Percentiles rank a stretch among this genome's conserved stretches.
These are phyloP conservation scores for Ehretia macrophylla DNA, from an alignment of 257 asterid species.

Conservation along the genomic window DNA sequence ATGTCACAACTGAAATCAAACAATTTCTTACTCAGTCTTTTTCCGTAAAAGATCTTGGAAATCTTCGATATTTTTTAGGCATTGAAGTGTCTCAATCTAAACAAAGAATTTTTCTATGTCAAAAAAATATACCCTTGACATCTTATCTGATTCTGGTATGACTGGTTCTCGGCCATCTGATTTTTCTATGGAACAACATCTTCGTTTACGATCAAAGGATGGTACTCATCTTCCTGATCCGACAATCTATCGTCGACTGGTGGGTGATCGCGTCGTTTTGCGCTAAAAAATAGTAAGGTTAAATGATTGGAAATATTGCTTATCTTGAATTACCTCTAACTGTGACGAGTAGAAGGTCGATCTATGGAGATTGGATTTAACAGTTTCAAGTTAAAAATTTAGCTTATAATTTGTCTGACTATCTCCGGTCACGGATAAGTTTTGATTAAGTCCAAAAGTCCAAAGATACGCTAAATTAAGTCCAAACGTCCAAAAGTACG, in stretches of 20 bases:
- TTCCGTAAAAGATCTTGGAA: constrained; percentile 9
- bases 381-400: too few species aligned
- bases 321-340: too few species aligned
- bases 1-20: background rate
- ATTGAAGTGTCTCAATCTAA: background rate
- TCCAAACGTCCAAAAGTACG: too few species aligned
- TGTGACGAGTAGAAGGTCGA: too few species aligned
- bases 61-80: background rate
- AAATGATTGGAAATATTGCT: too few species aligned
- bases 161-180: background rate
- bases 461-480: too few species aligned
- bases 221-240: background rate
- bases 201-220: background rate
- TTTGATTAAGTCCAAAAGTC: too few species aligned
- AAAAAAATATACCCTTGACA: constrained; percentile 9
- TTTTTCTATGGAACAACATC: constrained; percentile 3
- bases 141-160: background rate
- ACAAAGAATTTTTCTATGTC: constrained; percentile 1
- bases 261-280: too few species aligned
- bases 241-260: background rate
- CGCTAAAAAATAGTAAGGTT: too few species aligned
- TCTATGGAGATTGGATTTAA: too few species aligned
- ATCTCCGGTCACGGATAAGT: too few species aligned
- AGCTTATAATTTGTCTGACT: too few species aligned
- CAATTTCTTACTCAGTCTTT: constrained; percentile 4